Conservation (phyloP, 2,329 filamentous ascomycete species). For the Pseudocercospora cruenta region DNA sequence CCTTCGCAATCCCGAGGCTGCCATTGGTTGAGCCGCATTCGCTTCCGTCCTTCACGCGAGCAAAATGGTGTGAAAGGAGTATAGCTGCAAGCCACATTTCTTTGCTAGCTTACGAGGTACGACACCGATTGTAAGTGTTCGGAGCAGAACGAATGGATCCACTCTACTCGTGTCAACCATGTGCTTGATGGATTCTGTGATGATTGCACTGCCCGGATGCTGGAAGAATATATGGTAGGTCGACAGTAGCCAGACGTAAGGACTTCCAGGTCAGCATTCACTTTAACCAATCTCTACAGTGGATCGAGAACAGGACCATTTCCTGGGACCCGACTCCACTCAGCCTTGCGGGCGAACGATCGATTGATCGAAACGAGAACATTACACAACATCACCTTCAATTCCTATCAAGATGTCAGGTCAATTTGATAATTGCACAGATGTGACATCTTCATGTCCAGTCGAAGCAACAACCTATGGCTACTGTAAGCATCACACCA, state of each 20-base stretch:
- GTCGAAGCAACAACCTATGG: constrained; percentile 45
- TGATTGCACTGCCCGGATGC: background rate
- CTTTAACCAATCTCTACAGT: background rate
- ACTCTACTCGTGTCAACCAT: background rate
- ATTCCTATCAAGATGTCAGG: constrained; percentile 15
- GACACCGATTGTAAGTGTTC: background rate
- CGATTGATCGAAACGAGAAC: no score
- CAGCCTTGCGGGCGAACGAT: background rate
- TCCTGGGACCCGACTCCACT: background rate
- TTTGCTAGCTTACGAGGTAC: constrained; percentile 14
- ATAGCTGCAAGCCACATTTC: constrained; percentile 1
- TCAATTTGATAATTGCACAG: constrained; percentile 28
- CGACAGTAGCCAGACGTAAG: background rate
- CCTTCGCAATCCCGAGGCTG: background rate
- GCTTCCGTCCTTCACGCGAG: background rate
- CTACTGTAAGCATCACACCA: constrained; percentile 29
- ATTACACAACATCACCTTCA: background rate
- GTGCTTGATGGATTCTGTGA: background rate
- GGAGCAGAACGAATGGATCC: background rate
- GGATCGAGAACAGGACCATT: background rate
- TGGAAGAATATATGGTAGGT: background rate
- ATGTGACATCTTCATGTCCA: constrained; percentile 39
- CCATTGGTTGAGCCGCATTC: background rate
- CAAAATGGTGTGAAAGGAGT: background rate
- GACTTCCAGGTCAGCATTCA: background rate